Base-by-base conservation (phyloP, 805 yeast species). In the Kluyveromyces siamensis region DNA sequence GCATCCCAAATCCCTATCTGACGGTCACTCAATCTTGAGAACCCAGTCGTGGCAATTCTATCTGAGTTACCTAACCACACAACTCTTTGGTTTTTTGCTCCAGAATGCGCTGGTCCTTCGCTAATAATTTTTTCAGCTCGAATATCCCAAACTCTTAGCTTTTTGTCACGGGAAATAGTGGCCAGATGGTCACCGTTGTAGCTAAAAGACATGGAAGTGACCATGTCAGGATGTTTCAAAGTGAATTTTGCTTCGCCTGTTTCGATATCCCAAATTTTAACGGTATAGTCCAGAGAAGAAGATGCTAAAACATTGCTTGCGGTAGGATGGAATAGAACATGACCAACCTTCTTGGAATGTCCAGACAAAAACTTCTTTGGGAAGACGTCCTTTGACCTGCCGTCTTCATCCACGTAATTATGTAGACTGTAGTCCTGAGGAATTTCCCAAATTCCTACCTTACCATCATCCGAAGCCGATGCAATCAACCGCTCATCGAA, bases 1-100 rank as follows among this genome's bases (percentile, higher is more conserved):
- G 89, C 74, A 59, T 93, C 89, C 99, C 99, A 93, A 49, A 93
- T 73, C 58, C 93, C 99, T 51, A 91, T 73, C 70, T 93, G 98
- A 65, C 99, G 87, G 63, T 93, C 98, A 42, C 96, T 86, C 56
- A 87, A 75, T 60, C 85, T 80, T 27, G 96, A 87, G 66, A 93
- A 93, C 1, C 99, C 99, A 8, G 99, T 90, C 38, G 99, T 91
- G 45, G 83, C 84, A 37, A 93, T 70, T 57, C 97, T 77, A 61
- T 90, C 84, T 42, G 84, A 71, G 59, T 87, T 80, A 36, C 98
- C 97, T 52, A 91, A 70, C 98, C 99, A 93, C 14, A 79, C 80
- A 38, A 87, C 84, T 65, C 98, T 80, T 19, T 90, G 77, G 35
- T 87, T 82, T 66, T 93, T 93, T 36, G 97, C 96, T 52, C 98